Evolutionary conservation across 176 grass and related monocot species (phyloP).

Genomic region (Paspalum notatum): DNA sequence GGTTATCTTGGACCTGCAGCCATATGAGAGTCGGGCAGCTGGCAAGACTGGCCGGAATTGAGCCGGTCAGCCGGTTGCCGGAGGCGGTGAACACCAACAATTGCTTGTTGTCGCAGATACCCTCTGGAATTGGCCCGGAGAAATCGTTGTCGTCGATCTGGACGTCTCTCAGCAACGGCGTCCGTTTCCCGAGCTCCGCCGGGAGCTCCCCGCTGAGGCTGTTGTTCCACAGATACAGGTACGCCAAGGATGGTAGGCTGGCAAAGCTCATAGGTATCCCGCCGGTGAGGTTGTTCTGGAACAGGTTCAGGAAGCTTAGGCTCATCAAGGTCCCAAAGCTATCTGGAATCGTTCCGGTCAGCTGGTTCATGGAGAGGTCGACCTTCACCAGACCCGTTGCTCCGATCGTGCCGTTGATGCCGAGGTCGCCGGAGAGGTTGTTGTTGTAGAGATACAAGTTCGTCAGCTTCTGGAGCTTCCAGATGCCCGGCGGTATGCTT

Average conservation of each 20-base stretch:
- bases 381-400: conserved; percentile 33
- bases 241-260: conserved; percentile 41
- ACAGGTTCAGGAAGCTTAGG: conserved; percentile 41
- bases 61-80: conserved; percentile 57
- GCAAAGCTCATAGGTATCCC: conserved; percentile 66
- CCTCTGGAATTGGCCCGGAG: conserved; percentile 61
- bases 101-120: conserved; percentile 43
- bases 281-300: conserved; percentile 55
- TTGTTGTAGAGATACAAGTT: conserved; percentile 39
- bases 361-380: conserved; percentile 57
- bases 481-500: conserved; percentile 51
- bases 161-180: conserved; percentile 52
- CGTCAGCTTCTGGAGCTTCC: conserved; percentile 62
- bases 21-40: conserved; percentile 49
- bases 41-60: conserved; percentile 60
- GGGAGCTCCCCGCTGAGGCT: conserved; percentile 59
- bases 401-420: conserved; percentile 28
- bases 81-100: conserved; percentile 44
- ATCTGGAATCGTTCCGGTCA: conserved; percentile 65
- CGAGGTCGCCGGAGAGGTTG: conserved; percentile 42
- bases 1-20: conserved; percentile 51
- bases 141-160: conserved; percentile 63
- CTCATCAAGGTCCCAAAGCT: conserved; percentile 58
- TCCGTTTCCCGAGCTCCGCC: conserved; percentile 64
- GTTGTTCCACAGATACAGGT: conserved; percentile 58